These are phyloP conservation scores for Clavispora fructus DNA, from an alignment of 805 yeast species.

Conservation along the genomic window DNA sequence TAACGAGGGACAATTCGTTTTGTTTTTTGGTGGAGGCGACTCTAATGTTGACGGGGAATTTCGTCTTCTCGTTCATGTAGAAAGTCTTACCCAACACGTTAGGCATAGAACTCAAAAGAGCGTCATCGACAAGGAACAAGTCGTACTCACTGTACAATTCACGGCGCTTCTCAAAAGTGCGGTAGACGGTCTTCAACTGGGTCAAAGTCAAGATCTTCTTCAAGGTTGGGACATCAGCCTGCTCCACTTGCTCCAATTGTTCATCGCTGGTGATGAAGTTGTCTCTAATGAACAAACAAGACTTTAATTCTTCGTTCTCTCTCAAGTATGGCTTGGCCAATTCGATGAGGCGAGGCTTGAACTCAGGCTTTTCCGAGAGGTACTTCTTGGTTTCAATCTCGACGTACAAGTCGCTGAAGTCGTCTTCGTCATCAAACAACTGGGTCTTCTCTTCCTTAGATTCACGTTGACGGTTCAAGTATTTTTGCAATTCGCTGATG, in stretches of 20 bases:
- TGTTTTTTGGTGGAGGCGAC: constrained; percentile 27
- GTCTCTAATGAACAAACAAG: constrained; percentile 71
- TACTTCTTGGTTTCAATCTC: constrained; percentile 63
- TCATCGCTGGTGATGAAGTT: constrained; percentile 39
- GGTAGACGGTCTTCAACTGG: constrained; percentile 78
- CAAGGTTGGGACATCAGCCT: constrained; percentile 41
- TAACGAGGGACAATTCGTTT: constrained; percentile 42
- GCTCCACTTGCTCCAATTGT: constrained; percentile 43
- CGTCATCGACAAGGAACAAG: constrained; percentile 79
- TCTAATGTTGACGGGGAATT: constrained; percentile 64
- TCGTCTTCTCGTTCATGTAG: constrained; percentile 44
- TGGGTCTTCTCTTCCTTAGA: constrained; percentile 33
- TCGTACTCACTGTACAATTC: constrained; percentile 65
- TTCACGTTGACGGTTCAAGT: constrained; percentile 32
- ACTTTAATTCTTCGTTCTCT: constrained; percentile 40
- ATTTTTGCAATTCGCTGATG: constrained; percentile 61
- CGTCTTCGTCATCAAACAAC: constrained; percentile 51
- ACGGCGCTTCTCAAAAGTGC: constrained; percentile 84
- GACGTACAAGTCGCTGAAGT: constrained; percentile 51
- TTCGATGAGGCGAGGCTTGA: constrained; percentile 49
- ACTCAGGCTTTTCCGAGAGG: constrained; percentile 52
- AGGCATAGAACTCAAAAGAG: constrained; percentile 74
- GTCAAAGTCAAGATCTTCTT: constrained; percentile 60
- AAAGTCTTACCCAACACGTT: constrained; percentile 77
- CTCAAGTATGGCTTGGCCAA: constrained; percentile 44